phyloP scores from a whole-genome alignment of 225 moss, liverwort and hornwort species.

The Lunularia cruciata region DNA sequence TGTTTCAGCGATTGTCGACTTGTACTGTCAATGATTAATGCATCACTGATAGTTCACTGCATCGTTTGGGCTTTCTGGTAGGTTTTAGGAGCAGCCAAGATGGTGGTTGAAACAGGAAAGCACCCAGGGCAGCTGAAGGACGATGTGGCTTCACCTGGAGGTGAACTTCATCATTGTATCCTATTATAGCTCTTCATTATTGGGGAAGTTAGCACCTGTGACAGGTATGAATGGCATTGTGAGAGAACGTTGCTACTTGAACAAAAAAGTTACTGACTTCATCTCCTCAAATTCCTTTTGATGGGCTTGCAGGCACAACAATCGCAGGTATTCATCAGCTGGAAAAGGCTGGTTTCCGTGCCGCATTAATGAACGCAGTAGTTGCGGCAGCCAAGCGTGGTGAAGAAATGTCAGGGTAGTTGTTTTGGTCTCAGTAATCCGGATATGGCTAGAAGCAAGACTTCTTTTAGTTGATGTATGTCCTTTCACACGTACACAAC shows the following conservation, averaged over 20 bases:
- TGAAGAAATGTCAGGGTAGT: constrained; percentile 47
- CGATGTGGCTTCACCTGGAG: constrained; percentile 82
- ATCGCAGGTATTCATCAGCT: constrained; percentile 90
- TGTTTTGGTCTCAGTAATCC: too few relatives aligned
- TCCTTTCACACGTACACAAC: too few relatives aligned
- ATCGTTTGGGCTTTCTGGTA: too few relatives aligned
- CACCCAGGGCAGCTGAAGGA: constrained; percentile 97
- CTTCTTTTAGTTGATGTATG: too few relatives aligned
- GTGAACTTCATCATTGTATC: constrained; percentile 44
- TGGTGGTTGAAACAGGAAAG: constrained; percentile 72
- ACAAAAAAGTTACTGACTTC: background rate
- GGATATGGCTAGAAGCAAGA: too few relatives aligned
- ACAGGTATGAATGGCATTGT: too few relatives aligned
- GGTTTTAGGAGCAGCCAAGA: constrained; percentile 93
- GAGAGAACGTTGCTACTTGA: background rate
- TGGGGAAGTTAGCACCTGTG: too few relatives aligned
- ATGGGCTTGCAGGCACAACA: constrained; percentile 78
- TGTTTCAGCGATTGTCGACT: too few relatives aligned
- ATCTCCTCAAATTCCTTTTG: background rate
- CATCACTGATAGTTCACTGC: too few relatives aligned
- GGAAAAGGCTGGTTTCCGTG: constrained; percentile 80
- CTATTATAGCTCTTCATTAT: too few relatives aligned
- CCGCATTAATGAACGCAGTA: constrained; percentile 81
- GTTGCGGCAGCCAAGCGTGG: constrained; percentile 79
- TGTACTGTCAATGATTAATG: too few relatives aligned